Percentiles rank a stretch among this genome's conserved stretches.
phyloP scores from a whole-genome alignment of 2,329 filamentous ascomycete genomes.

The Penicillium palitans region DNA sequence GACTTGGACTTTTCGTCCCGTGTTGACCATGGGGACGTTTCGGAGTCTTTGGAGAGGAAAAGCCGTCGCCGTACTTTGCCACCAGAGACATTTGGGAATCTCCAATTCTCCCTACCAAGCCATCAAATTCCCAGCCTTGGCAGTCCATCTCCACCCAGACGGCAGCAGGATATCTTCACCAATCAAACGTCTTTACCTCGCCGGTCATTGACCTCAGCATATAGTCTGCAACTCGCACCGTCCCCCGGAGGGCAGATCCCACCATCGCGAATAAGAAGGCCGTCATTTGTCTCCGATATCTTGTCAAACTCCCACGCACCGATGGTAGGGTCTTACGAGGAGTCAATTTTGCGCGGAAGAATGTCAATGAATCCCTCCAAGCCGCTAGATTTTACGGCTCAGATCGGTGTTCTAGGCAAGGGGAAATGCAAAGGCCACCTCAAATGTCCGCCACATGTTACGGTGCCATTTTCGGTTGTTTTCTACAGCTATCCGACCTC shows the following conservation, averaged over 20 bases:
- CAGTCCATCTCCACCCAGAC: slow-evolving; percentile 47
- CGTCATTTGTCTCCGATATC: slow-evolving; percentile 71
- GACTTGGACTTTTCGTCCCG: slow-evolving; percentile 66
- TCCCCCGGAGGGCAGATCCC: slow-evolving; percentile 38
- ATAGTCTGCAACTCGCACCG: slow-evolving; percentile 50
- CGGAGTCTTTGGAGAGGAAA: slow-evolving; percentile 47
- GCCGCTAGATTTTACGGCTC: slow-evolving; percentile 87
- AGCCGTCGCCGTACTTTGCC: slow-evolving; percentile 72
- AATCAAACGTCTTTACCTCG: slow-evolving; percentile 71
- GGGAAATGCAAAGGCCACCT: slow-evolving; percentile 85
- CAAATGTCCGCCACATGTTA: slow-evolving; percentile 85
- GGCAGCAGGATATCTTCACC: slow-evolving; percentile 67
- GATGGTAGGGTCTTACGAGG: slow-evolving; percentile 97
- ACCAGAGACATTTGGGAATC: slow-evolving; percentile 57
- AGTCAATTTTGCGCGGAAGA: slow-evolving; percentile 88
- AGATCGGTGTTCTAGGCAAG: slow-evolving; percentile 88
- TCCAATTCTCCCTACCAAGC: slow-evolving; percentile 45
- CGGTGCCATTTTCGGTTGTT: slow-evolving; percentile 85
- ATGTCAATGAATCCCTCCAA: slow-evolving; percentile 97
- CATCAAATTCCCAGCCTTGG: slow-evolving; percentile 44
- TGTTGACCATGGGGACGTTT: slow-evolving; percentile 54
- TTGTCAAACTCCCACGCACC: slow-evolving; percentile 84
- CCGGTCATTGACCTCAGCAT: slow-evolving; percentile 68
- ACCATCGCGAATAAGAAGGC: slow-evolving; percentile 54
- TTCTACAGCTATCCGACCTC: slow-evolving; percentile 89